These are phyloP conservation scores for Pyrenopolyporus hunteri DNA, from an alignment of 495 filamentous ascomycete species.

Conservation along the genomic window DNA sequence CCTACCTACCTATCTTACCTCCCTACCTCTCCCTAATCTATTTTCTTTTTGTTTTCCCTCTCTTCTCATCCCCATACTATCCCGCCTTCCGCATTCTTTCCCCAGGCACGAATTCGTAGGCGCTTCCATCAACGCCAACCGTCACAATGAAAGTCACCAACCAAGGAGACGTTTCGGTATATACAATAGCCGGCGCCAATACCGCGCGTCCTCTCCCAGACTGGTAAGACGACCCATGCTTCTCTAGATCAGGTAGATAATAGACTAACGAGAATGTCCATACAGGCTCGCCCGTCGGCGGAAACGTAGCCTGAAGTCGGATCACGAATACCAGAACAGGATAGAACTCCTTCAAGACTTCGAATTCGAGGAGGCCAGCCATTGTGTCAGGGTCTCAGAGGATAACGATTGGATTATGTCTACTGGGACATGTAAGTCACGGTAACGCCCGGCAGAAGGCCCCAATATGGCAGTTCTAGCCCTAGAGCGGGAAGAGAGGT, in stretches of 20 bases:
- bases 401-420: slow-evolving; percentile 99
- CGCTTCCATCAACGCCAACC: no score
- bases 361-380: slow-evolving; percentile 97
- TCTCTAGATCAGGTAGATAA: background rate
- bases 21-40: no score
- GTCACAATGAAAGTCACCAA: slow-evolving; percentile 35
- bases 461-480: background rate
- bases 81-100: background rate
- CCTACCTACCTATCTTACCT: no score
- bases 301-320: slow-evolving; percentile 91
- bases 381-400: slow-evolving; percentile 87
- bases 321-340: slow-evolving; percentile 89
- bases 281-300: slow-evolving; percentile 77
- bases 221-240: slow-evolving; percentile 57
- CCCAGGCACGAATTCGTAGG: no score
- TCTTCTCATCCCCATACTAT: background rate
- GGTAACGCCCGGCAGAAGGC: background rate
- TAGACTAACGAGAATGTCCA: slow-evolving; percentile 1
- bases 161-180: slow-evolving; percentile 87
- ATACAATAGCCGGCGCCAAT: slow-evolving; percentile 92
- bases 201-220: slow-evolving; percentile 91
- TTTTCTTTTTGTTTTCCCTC: slow-evolving; percentile 1
- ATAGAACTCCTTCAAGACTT: slow-evolving; percentile 97
- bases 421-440: slow-evolving; percentile 67
- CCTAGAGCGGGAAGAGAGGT: no score